phyloP scores from a whole-genome alignment of 1,139 yeast genomes.

The Candida sojae region DNA sequence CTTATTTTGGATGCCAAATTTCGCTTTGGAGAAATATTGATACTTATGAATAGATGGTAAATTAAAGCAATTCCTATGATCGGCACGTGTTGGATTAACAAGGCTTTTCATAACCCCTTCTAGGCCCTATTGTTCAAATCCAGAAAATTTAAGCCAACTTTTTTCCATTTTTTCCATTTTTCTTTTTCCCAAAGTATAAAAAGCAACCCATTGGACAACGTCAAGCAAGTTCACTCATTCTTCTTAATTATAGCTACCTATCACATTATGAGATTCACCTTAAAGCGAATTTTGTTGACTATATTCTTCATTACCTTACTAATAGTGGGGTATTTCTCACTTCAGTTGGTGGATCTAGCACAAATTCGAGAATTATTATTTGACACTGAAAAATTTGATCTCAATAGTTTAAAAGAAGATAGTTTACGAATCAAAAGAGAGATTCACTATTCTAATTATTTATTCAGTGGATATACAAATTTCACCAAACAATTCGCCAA shows the following conservation, averaged over 20 bases:
- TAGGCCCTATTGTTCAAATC: no score
- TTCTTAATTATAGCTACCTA: not conserved
- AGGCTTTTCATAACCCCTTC: no score
- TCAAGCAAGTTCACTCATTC: no score
- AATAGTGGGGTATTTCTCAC: constrained; percentile 3
- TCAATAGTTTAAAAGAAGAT: constrained; percentile 14
- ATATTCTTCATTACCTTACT: constrained; percentile 2
- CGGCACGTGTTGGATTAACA: no score
- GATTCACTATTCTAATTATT: constrained; percentile 34
- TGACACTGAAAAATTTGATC: constrained; percentile 9
- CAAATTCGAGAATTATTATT: constrained; percentile 1
- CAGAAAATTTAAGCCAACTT: no score
- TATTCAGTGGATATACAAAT: constrained; percentile 24
- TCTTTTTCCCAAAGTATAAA: no score
- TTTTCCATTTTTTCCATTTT: no score
- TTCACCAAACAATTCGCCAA: constrained; percentile 19
- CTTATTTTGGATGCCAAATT: no score
- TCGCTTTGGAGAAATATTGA: no score
- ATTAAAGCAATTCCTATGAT: no score
- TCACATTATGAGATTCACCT: constrained; percentile 18
- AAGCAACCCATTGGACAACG: no score
- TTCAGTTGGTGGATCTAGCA: constrained; percentile 3
- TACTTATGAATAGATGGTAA: no score
- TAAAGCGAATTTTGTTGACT: constrained; percentile 12
- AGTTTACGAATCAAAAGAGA: constrained; percentile 18